phyloP scores from a whole-genome alignment of 352 stramenopile genomes.

The Phytophthora pisi region DNA sequence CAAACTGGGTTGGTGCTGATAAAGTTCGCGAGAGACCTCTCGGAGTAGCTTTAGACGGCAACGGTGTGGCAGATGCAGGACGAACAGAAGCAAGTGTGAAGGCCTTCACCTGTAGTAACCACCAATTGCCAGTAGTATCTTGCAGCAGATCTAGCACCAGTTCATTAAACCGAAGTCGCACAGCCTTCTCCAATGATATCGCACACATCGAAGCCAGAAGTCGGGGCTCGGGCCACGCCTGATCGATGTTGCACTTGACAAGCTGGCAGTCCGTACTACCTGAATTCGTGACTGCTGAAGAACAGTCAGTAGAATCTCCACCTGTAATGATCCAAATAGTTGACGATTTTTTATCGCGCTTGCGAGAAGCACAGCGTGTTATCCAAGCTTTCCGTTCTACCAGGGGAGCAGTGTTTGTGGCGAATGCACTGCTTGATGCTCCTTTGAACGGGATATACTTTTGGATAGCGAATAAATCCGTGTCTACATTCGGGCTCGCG shows the following conservation, averaged over 20 bases:
- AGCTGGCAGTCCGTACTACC: conserved; percentile 48
- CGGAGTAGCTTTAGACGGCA: neutral
- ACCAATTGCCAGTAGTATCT: conserved; percentile 56
- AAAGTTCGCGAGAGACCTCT: conserved; percentile 34
- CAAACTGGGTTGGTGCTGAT: conserved; percentile 54
- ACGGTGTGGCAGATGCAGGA: conserved; percentile 20
- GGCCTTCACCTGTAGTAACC: conserved; percentile 74
- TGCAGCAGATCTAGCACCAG: conserved; percentile 67
- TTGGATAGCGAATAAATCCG: conserved; percentile 43
- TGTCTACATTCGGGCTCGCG: neutral
- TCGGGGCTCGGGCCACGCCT: conserved; percentile 61
- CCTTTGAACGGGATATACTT: conserved; percentile 56
- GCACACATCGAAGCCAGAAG: conserved; percentile 40
- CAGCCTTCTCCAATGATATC: conserved; percentile 41
- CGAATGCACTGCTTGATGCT: conserved; percentile 5
- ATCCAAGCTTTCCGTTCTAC: conserved; percentile 55
- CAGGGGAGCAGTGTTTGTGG: neutral
- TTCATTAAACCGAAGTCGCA: conserved; percentile 51
- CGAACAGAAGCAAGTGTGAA: conserved; percentile 43
- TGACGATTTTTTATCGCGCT: conserved; percentile 51
- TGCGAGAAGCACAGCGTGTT: conserved; percentile 53
- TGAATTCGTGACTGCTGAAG: conserved; percentile 26
- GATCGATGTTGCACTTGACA: conserved; percentile 53
- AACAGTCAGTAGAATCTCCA: conserved; percentile 11
- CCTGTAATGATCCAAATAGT: conserved; percentile 66